These are phyloP conservation scores for Rubroshorea leprosula DNA, from an alignment of 345 rosid species.

Conservation along the genomic window DNA sequence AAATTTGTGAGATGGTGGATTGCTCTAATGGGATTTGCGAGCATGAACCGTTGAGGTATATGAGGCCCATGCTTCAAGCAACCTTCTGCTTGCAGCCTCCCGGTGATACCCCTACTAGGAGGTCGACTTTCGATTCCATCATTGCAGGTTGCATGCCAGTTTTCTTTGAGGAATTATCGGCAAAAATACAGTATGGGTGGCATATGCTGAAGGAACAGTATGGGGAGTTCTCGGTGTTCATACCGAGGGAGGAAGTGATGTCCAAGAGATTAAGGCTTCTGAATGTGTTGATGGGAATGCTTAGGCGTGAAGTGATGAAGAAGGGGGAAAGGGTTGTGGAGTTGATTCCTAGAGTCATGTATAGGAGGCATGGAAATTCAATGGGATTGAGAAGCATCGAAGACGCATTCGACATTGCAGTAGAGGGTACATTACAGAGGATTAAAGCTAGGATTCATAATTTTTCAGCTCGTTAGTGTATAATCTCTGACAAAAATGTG, in stretches of 20 bases:
- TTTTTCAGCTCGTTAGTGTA: slow-evolving; percentile 17
- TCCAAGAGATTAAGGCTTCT: slow-evolving; percentile 54
- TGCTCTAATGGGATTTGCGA: slow-evolving; percentile 88
- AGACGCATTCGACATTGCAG: slow-evolving; percentile 88
- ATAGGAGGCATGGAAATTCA: slow-evolving; percentile 78
- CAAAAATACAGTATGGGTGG: slow-evolving; percentile 69
- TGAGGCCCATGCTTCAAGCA: slow-evolving; percentile 74
- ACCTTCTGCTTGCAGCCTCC: slow-evolving; percentile 89
- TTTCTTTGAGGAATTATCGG: slow-evolving; percentile 79
- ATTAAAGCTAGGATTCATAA: slow-evolving; percentile 40
- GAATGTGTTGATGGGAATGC: slow-evolving; percentile 69
- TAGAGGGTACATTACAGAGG: slow-evolving; percentile 57
- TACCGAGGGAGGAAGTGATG: slow-evolving; percentile 83
- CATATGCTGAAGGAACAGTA: slow-evolving; percentile 56
- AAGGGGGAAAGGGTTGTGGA: slow-evolving; percentile 67
- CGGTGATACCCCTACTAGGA: slow-evolving; percentile 78
- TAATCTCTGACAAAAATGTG: too few relatives aligned
- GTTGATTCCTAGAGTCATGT: slow-evolving; percentile 66
- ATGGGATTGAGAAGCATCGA: slow-evolving; percentile 44
- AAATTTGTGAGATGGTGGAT: slow-evolving; percentile 69
- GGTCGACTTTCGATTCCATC: slow-evolving; percentile 79
- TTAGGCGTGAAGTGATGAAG: slow-evolving; percentile 46
- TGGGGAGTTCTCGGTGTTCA: slow-evolving; percentile 53
- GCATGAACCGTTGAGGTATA: slow-evolving; percentile 75
- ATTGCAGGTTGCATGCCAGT: slow-evolving; percentile 89